Base-by-base conservation (phyloP, 1,284 basidiomycete genomes). In the Microbotryum violaceum region DNA sequence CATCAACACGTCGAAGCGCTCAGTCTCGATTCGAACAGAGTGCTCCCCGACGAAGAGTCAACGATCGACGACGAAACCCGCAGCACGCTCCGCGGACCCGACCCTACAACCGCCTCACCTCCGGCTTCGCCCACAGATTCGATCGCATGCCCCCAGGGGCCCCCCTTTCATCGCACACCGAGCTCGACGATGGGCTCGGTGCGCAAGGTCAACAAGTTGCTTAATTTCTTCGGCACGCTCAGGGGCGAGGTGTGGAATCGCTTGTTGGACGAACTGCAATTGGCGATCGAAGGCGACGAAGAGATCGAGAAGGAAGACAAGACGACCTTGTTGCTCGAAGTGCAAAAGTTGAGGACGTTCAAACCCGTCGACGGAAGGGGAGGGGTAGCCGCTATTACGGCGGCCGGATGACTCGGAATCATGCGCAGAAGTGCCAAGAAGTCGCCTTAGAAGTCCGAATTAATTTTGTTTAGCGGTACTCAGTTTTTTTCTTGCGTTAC, bases 201-300 rank as follows among this genome's bases (percentile, higher is more conserved):
- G 12, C 21, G 44, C 58, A 56, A 61, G 53, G 63, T 63, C 46
- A 60, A 61, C 45, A 67, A 67, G 46, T 23, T 66, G 14, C 25
- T 52, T 29, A 29, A 23, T 6, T 56, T 66, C 16, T 56, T 66
- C 25, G 65, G 65, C 1, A 63, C 61, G 33, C 58, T 62, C 31
- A 48, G 52, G 20, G 65, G 65, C 42, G 65, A 63, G 50, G 64
- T 65, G 45, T 67, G 66, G 66, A 33, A 33, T 3, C 27, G 55
- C 20, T 48, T 67, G 9, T 54, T 67, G 20, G 51, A 62, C 42
- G 66, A 67, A 45, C 33, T 67, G 48, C 42, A 48, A 31, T 52
- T 44, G 9, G 51, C 56, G 14, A 47, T 67, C 42, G 42, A 52
- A 20, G 66, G 62, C 16, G 66, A 67, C 45, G 49, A 33, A 6